phyloP scores from a whole-genome alignment of 805 yeast species.

The Candida rishiriensis region DNA sequence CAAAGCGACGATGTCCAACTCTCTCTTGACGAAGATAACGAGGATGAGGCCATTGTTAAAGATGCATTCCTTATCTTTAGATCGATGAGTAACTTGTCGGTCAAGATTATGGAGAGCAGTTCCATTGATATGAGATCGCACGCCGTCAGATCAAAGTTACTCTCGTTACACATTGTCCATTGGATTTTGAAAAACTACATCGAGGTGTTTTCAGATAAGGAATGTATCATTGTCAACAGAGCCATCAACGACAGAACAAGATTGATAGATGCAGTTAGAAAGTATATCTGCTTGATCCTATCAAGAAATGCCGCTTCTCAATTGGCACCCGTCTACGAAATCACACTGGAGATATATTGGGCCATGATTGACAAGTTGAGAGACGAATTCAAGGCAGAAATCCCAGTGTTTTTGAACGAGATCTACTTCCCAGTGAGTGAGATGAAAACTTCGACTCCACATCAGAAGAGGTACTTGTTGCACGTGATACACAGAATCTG shows the following conservation, averaged over 20 bases:
- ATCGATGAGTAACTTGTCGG: slow-evolving; percentile 90
- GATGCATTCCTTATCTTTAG: slow-evolving; percentile 93
- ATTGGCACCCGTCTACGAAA: slow-evolving; percentile 85
- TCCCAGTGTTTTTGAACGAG: slow-evolving; percentile 89
- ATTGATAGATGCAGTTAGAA: slow-evolving; percentile 76
- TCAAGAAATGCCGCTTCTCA: slow-evolving; percentile 93
- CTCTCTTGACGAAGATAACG: slow-evolving; percentile 44
- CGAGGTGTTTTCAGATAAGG: slow-evolving; percentile 65
- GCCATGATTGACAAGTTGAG: slow-evolving; percentile 76
- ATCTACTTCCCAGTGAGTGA: slow-evolving; percentile 93
- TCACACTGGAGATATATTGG: slow-evolving; percentile 92
- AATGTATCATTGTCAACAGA: slow-evolving; percentile 48
- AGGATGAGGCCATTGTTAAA: slow-evolving; percentile 67
- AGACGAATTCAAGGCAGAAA: slow-evolving; percentile 84
- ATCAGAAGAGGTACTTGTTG: slow-evolving; percentile 85
- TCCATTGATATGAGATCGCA: slow-evolving; percentile 84
- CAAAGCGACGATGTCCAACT: slow-evolving; percentile 50
- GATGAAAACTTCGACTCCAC: slow-evolving; percentile 84
- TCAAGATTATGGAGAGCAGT: slow-evolving; percentile 74
- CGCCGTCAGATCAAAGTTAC: slow-evolving; percentile 83
- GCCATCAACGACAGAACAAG: slow-evolving; percentile 51
- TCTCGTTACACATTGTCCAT: slow-evolving; percentile 84
- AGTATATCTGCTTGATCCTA: slow-evolving; percentile 74
- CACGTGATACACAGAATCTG: slow-evolving; percentile 78
- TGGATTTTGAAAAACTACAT: slow-evolving; percentile 81